phyloP scores from a whole-genome alignment of 2,329 filamentous ascomycete genomes.

The Rasamsonia emersonii region DNA sequence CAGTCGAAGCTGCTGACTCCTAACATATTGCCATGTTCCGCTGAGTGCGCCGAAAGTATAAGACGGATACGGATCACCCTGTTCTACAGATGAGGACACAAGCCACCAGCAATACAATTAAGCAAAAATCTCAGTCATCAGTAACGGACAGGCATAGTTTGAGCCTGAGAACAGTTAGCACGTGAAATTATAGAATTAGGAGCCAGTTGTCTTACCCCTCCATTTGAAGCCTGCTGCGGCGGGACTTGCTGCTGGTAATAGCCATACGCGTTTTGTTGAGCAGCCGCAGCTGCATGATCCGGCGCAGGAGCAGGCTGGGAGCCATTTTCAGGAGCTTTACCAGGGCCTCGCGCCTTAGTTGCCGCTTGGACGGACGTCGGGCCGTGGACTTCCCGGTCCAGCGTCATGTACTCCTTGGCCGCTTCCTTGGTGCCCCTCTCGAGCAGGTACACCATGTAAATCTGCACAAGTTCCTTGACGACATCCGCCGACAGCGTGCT shows the following conservation, averaged over 20 bases:
- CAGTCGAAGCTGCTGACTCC: neutral
- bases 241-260: slow-evolving; percentile 11
- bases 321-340: slow-evolving; percentile 15
- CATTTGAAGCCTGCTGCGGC: slow-evolving; percentile 4
- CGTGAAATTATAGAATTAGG: neutral
- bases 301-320: slow-evolving; percentile 11
- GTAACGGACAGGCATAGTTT: slow-evolving; percentile 7
- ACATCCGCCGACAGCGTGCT: slow-evolving; percentile 59
- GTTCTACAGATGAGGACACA: slow-evolving; percentile 9
- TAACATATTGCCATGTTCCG: neutral
- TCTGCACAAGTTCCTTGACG: slow-evolving; percentile 66
- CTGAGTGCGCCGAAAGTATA: neutral
- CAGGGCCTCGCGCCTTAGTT: slow-evolving; percentile 21
- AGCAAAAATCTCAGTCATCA: no score
- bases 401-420: slow-evolving; percentile 73
- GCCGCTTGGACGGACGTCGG: slow-evolving; percentile 31
- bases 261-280: slow-evolving; percentile 6
- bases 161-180: slow-evolving; percentile 3
- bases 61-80: slow-evolving; percentile 3
- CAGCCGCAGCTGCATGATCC: slow-evolving; percentile 8
- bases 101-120: slow-evolving; percentile 2
- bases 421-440: slow-evolving; percentile 72
- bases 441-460: slow-evolving; percentile 77
- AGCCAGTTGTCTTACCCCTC: slow-evolving; percentile 6
- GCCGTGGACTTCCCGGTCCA: slow-evolving; percentile 84